phyloP scores from a whole-genome alignment of 2,329 filamentous ascomycete species.

The Fusarium fujikuroi region DNA sequence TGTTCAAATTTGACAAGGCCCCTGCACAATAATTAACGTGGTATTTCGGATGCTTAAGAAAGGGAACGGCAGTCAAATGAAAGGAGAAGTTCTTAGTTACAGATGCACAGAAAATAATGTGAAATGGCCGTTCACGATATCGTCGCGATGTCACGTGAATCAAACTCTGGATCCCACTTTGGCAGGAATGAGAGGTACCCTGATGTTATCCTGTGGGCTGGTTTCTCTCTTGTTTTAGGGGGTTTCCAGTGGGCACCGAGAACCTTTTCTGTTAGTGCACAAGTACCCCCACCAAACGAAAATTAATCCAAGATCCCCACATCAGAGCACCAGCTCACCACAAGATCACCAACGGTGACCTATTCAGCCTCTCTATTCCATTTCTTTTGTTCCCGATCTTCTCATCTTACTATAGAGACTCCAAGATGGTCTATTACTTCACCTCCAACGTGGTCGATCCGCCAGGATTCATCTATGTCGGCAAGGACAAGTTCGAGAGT shows the following conservation, averaged over 20 bases:
- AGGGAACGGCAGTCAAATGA: rapidly evolving
- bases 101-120: neutral
- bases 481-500: slow-evolving; percentile 99
- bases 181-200: neutral
- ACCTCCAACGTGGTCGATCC: slow-evolving; percentile 86
- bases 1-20: too few species aligned
- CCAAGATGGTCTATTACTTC: slow-evolving; percentile 92
- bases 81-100: neutral
- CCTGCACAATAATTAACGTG: too few species aligned
- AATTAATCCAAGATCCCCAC: slow-evolving; percentile 42
- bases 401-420: rapidly evolving
- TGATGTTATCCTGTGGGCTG: neutral
- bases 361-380: neutral
- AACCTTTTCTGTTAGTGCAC: slow-evolving; percentile 13
- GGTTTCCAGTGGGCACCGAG: rapidly evolving
- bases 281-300: slow-evolving; percentile 30
- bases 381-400: neutral
- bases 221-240: neutral
- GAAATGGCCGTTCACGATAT: neutral
- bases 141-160: slow-evolving; percentile 21
- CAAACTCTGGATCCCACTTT: neutral
- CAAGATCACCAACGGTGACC: neutral
- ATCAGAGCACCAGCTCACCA: slow-evolving; percentile 1
- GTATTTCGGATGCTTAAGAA: rapidly evolving
- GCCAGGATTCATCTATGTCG: slow-evolving; percentile 90